A percentile compares a stretch with the other conserved stretches of the same genome.
These are phyloP conservation scores for Papiliotrema fonsecae DNA, from an alignment of 1,284 basidiomycete species.

Conservation along the genomic window DNA sequence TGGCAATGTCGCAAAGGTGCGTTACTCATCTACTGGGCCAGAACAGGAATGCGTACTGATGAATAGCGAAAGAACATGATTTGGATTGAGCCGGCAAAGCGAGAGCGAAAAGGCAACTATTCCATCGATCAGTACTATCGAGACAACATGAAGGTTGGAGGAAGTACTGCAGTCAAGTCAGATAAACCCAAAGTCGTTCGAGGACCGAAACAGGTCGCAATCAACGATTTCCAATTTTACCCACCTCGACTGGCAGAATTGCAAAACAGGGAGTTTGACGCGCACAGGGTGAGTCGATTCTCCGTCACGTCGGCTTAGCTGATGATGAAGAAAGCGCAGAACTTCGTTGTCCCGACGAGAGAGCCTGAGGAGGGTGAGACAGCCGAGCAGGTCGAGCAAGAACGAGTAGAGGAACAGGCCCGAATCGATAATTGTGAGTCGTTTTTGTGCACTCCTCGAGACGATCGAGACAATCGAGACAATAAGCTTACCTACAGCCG, in stretches of 20 bases:
- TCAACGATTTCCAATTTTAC: slow-evolving; percentile 98
- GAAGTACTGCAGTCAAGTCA: slow-evolving; percentile 58
- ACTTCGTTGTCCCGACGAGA: slow-evolving; percentile 66
- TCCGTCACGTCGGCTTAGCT: background rate
- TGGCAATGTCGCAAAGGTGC: slow-evolving; percentile 61
- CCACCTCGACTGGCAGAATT: slow-evolving; percentile 73
- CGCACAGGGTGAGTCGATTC: slow-evolving; percentile 59
- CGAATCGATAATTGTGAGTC: slow-evolving; percentile 70
- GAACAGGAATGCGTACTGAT: background rate
- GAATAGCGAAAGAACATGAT: slow-evolving; percentile 61
- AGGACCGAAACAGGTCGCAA: slow-evolving; percentile 81
- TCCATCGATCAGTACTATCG: slow-evolving; percentile 92
- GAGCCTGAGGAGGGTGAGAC: slow-evolving; percentile 67
- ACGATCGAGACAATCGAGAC: background rate
- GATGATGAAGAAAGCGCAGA: slow-evolving; percentile 51
- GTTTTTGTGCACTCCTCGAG: slow-evolving; percentile 4
- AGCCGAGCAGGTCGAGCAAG: slow-evolving; percentile 77
- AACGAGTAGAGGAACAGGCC: slow-evolving; percentile 74
- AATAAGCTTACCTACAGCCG: slow-evolving; percentile 54
- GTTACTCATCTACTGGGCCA: slow-evolving; percentile 30
- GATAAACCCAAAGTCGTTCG: slow-evolving; percentile 82
- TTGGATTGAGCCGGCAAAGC: slow-evolving; percentile 87
- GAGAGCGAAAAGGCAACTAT: slow-evolving; percentile 94
- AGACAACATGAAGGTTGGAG: slow-evolving; percentile 71
- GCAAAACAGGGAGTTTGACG: slow-evolving; percentile 82